Evolutionary conservation across 345 rosid species (phyloP).

Genomic region (Tarenaya hassleriana): DNA sequence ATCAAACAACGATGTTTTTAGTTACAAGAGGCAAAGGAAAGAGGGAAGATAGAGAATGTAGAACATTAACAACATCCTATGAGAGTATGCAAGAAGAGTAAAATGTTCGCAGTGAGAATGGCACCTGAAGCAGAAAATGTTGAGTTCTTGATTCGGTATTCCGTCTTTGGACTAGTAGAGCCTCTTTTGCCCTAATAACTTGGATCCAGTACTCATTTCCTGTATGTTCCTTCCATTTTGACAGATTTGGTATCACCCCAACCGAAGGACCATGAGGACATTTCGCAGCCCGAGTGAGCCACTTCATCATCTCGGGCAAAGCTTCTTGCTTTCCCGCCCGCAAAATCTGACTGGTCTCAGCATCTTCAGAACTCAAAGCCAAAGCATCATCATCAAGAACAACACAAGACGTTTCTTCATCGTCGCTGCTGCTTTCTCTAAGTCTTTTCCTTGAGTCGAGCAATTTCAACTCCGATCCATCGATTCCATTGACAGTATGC

Average conservation of each 20-base stretch:
- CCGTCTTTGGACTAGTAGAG: constrained; percentile 32
- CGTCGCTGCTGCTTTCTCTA: constrained; percentile 13
- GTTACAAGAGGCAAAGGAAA: background rate
- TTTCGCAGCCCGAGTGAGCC: constrained; percentile 53
- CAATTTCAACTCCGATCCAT: constrained; percentile 15
- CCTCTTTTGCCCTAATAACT: constrained; percentile 44
- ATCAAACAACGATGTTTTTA: constrained; percentile 14
- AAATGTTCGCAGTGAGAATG: background rate
- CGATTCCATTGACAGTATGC: background rate
- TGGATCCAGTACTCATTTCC: constrained; percentile 38
- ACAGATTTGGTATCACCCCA: constrained; percentile 35
- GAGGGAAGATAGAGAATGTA: background rate
- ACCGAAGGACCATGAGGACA: constrained; percentile 41
- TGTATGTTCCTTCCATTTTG: constrained; percentile 36
- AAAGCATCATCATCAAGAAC: constrained; percentile 14
- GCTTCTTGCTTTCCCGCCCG: constrained; percentile 41
- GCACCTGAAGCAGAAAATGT: constrained; percentile 26
- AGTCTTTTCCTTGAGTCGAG: constrained; percentile 16
- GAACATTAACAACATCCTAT: constrained; percentile 1
- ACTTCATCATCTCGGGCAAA: constrained; percentile 45
- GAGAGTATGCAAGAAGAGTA: too few species aligned
- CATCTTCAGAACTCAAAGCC: constrained; percentile 3
- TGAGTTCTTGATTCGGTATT: constrained; percentile 15
- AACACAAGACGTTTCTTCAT: constrained; percentile 17
- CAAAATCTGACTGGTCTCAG: constrained; percentile 18